Percentiles rank a stretch among this genome's conserved stretches.
Conservation (phyloP, 2,329 filamentous ascomycete species). For the Myriosclerotinia duriaeana region DNA sequence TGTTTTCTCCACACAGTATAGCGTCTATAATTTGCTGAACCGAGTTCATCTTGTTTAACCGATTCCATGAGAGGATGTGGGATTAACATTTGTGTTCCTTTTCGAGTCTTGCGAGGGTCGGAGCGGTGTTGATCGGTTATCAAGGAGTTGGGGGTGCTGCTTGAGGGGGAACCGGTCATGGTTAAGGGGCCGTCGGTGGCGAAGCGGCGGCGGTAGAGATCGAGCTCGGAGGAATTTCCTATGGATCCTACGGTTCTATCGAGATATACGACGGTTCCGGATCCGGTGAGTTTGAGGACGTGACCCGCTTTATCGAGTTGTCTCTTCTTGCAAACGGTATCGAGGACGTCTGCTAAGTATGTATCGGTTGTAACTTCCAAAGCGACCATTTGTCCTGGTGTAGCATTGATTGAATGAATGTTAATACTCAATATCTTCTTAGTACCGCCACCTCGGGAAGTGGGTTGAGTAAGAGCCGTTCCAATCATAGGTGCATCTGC, state of each 20-base stretch:
- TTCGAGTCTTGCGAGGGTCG: conserved; percentile 50
- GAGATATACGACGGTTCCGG: conserved; percentile 70
- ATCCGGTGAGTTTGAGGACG: conserved; percentile 73
- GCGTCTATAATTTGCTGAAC: conserved; percentile 64
- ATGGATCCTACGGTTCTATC: conserved; percentile 79
- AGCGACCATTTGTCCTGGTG: conserved; percentile 71
- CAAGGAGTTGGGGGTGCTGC: conserved; percentile 65
- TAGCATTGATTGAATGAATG: conserved; percentile 66
- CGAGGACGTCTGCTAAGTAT: conserved; percentile 79
- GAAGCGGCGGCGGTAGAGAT: conserved; percentile 73
- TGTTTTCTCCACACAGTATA: conserved; percentile 82
- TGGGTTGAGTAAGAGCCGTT: conserved; percentile 40
- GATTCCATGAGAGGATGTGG: conserved; percentile 66
- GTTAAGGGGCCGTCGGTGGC: conserved; percentile 71
- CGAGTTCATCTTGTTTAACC: conserved; percentile 58
- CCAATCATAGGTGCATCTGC: conserved; percentile 56
- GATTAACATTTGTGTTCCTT: conserved; percentile 54
- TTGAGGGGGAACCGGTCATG: conserved; percentile 65
- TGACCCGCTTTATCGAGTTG: conserved; percentile 77
- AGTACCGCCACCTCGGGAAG: conserved; percentile 50
- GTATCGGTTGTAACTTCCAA: conserved; percentile 78
- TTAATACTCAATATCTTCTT: conserved; percentile 72
- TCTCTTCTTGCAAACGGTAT: conserved; percentile 73
- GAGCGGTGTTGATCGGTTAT: conserved; percentile 42
- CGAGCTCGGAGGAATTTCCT: conserved; percentile 71